These are phyloP conservation scores for Diaporthe ampelina DNA, from an alignment of 2,329 filamentous ascomycete genomes.

Conservation along the genomic window DNA sequence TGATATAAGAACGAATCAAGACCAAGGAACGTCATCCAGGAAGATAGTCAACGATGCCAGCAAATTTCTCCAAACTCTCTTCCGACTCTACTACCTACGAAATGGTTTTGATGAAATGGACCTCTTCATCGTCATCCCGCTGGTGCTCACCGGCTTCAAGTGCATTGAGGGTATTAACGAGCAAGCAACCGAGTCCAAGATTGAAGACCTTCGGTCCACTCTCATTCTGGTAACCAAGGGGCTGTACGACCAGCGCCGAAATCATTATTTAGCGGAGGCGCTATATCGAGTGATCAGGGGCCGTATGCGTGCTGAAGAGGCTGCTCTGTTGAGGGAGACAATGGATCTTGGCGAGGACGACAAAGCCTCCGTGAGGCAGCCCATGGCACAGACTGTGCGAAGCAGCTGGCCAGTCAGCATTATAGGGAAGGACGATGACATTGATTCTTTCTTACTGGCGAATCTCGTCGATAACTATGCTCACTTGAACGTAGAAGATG, in stretches of 20 bases:
- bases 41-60: slow-evolving; percentile 45
- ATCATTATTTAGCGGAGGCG: slow-evolving; percentile 52
- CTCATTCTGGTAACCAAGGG: slow-evolving; percentile 53
- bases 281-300: slow-evolving; percentile 52
- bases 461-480: slow-evolving; percentile 45
- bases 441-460: slow-evolving; percentile 44
- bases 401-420: slow-evolving; percentile 52
- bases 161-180: slow-evolving; percentile 47
- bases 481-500: slow-evolving; percentile 3
- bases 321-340: slow-evolving; percentile 33
- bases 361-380: slow-evolving; percentile 41
- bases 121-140: slow-evolving; percentile 49
- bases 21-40: slow-evolving; percentile 18
- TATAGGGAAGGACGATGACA: slow-evolving; percentile 48
- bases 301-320: slow-evolving; percentile 50
- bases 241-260: slow-evolving; percentile 50
- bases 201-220: slow-evolving; percentile 50
- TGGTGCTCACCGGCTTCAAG: slow-evolving; percentile 49
- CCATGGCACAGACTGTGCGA: slow-evolving; percentile 46
- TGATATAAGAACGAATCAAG: neutral
- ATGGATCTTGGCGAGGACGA: slow-evolving; percentile 44
- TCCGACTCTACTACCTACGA: slow-evolving; percentile 50
- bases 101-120: slow-evolving; percentile 48
- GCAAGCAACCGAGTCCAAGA: slow-evolving; percentile 25
- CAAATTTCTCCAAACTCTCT: slow-evolving; percentile 45